Base-by-base conservation (phyloP, 768 basidiomycete species). In the Tylopilus rubrobrunneus region DNA sequence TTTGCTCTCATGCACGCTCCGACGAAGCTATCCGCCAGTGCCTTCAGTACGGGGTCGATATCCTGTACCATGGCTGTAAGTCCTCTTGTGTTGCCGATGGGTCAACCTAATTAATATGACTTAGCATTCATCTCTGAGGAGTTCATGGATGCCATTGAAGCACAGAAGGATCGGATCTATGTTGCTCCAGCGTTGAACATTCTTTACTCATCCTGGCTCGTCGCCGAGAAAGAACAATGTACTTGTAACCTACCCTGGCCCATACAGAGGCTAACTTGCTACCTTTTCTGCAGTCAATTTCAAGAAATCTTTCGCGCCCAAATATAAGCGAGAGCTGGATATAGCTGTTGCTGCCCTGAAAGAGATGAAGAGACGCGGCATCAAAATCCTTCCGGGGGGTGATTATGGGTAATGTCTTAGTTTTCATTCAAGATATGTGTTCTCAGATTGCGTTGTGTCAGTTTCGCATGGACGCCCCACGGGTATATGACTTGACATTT, bases 1-100 rank as follows among this genome's bases (percentile, higher is more conserved):
- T 69, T 25, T 73, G 72, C 41, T 69, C 72, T 10, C 72, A 73
- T 54, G 71, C 71, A 5, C 67, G 72, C 31, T 71, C 72, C 10
- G 72, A 72, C 34, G 54, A 62, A 19, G 60, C 70, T 11, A 45
- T 73, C 45, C 55, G 65, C 40, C 72, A 73, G 53, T 71, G 64
- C 34, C 60, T 73, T 28, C 68, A 71, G 49, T 73, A 71, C 42
- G 73, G 73, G 1, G 53, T 71, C 28, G 71, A 73, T 39, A 64
- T 73, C 25, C 44, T 67, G 42, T 67, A 67, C 53, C 66, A 67
- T 28, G 45, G 64, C 6, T 67, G 67, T 67, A 27, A 45, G 66
- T 45, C 15, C 31, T 44, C 25, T 42, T 36, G 29, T 3, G 23
- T 3, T 2, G 17, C 29, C 25, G 5, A 31, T 31, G 29, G 29